Percentiles rank a stretch among this genome's conserved stretches.
Evolutionary conservation across 208 protist species (phyloP).

Genomic region (Trypanosoma cruzi): DNA sequence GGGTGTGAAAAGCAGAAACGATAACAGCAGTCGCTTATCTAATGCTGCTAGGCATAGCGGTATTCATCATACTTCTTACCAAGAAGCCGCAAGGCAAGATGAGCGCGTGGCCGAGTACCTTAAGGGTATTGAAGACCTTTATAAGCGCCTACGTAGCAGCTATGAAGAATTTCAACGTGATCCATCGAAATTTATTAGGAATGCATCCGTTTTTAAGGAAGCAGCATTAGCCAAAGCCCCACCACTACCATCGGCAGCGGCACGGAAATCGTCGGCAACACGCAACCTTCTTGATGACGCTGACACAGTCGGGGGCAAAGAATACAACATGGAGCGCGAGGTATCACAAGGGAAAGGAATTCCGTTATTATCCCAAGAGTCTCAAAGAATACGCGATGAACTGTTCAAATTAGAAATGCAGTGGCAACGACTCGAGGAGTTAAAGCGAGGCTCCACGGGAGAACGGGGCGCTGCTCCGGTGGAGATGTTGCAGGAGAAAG

Average conservation of each 20-base stretch:
- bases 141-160: constrained; percentile 41
- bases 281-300: constrained; percentile 4
- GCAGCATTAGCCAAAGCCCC: constrained; percentile 15
- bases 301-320: background rate
- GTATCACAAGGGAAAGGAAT: background rate
- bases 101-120: constrained; percentile 38
- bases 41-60: background rate
- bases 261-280: background rate
- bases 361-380: constrained; percentile 3
- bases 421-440: constrained; percentile 70
- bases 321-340: background rate
- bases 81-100: constrained; percentile 6
- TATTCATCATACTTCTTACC: background rate
- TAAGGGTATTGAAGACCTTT: constrained; percentile 60
- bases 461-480: constrained; percentile 15
- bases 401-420: constrained; percentile 72
- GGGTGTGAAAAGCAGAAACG: background rate
- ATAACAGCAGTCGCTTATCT: background rate
- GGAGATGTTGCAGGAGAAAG: constrained; percentile 8
- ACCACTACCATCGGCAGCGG: background rate
- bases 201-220: constrained; percentile 12
- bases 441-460: constrained; percentile 35
- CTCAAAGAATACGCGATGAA: constrained; percentile 38
- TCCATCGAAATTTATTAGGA: constrained; percentile 21
- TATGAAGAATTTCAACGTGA: constrained; percentile 48